Percentiles rank a stretch among this genome's conserved stretches.
Conservation (phyloP, 306 rosid species). For the Sicyos baderoa region DNA sequence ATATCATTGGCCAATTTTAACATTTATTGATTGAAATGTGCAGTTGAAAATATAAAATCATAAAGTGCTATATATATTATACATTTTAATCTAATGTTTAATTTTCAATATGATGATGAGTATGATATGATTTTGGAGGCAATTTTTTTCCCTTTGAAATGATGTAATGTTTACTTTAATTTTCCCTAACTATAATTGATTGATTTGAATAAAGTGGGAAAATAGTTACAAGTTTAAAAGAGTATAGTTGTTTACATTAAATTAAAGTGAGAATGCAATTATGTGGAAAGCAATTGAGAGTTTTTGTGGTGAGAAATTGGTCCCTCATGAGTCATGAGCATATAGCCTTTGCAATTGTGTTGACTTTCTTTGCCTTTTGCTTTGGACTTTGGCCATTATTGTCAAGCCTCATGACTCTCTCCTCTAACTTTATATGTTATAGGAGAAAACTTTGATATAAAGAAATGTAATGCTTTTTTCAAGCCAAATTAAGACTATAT, state of each 20-base stretch:
- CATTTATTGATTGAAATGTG: background rate
- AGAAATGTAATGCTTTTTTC: background rate
- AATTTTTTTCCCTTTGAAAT: background rate
- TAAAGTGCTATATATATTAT: no score
- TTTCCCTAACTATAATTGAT: background rate
- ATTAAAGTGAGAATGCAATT: conserved; percentile 8
- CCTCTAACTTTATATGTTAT: background rate
- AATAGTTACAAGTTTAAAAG: background rate
- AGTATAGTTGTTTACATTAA: background rate
- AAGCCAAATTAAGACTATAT: no score
- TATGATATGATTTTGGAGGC: background rate
- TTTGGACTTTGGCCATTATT: conserved; percentile 2
- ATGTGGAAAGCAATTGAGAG: conserved; percentile 12
- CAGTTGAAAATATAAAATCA: background rate
- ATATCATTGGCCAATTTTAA: background rate
- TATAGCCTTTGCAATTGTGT: background rate
- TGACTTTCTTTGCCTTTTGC: background rate
- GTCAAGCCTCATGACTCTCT: background rate
- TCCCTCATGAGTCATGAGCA: background rate
- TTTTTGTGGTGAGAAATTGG: background rate
- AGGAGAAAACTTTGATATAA: background rate
- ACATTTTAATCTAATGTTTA: background rate
- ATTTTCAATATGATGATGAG: background rate
- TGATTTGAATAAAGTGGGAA: conserved; percentile 12
- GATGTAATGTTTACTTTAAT: conserved; percentile 5